These are phyloP conservation scores for Borovskyia barvae DNA, from an alignment of 208 protist genomes.

Conservation along the genomic window DNA sequence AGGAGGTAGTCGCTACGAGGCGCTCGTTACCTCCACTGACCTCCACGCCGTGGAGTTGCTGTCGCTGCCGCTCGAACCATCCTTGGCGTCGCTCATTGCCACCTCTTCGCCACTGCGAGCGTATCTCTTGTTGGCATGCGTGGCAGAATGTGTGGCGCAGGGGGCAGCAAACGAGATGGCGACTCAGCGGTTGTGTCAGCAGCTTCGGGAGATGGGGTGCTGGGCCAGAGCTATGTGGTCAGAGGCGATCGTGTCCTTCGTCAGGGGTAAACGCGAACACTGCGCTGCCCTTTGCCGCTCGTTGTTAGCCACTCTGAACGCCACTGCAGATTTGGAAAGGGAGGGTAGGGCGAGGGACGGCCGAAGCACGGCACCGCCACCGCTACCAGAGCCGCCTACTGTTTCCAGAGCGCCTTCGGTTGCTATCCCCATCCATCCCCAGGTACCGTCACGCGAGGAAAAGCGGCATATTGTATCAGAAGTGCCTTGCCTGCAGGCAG, in stretches of 20 bases:
- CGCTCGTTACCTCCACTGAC: slow-evolving; percentile 10
- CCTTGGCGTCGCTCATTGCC: slow-evolving; percentile 20
- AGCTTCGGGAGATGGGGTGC: slow-evolving; percentile 12
- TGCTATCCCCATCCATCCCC: no score
- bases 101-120: slow-evolving; percentile 9
- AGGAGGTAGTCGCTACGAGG: slow-evolving; percentile 15
- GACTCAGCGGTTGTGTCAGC: slow-evolving; percentile 7
- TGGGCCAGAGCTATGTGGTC: slow-evolving; percentile 22
- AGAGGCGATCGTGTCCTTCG: slow-evolving; percentile 18
- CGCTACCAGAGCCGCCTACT: background rate
- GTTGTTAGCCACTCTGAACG: background rate
- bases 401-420: background rate
- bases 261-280: slow-evolving; percentile 6
- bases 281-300: slow-evolving; percentile 11
- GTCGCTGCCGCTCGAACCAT: slow-evolving; percentile 1
- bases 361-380: background rate
- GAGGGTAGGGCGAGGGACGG: no score
- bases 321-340: background rate
- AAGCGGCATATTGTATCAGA: no score
- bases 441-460: no score
- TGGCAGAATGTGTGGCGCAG: slow-evolving; percentile 14
- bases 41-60: slow-evolving; percentile 25
- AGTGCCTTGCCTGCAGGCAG: no score
- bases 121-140: slow-evolving; percentile 17
- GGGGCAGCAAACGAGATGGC: slow-evolving; percentile 1